Percentiles rank a stretch among this genome's conserved stretches.
phyloP scores from a whole-genome alignment of 768 basidiomycete species.

The Boletus insuetus region DNA sequence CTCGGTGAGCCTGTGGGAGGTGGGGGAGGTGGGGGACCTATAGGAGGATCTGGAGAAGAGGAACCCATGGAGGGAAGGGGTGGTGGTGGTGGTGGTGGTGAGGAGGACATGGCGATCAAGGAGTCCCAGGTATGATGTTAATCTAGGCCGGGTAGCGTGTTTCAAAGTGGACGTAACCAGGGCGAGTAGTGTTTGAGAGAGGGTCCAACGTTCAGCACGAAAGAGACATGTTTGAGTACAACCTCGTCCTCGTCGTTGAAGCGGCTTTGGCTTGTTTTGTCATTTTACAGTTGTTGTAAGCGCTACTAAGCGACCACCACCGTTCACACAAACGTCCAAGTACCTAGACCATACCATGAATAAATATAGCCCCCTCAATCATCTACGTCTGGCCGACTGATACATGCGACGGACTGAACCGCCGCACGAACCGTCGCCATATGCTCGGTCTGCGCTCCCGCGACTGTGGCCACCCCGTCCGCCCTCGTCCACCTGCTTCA shows the following conservation, averaged over 20 bases:
- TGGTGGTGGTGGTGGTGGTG: not conserved
- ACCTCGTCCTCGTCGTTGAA: not conserved
- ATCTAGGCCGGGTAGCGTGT: constrained; percentile 14
- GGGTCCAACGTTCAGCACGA: too few relatives aligned
- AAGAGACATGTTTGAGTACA: not conserved
- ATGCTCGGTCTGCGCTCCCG: constrained; percentile 24
- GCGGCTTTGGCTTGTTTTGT: not conserved
- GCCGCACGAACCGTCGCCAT: constrained; percentile 26
- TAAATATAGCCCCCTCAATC: not conserved
- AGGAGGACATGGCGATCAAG: constrained; percentile 14
- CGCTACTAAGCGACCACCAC: too few relatives aligned
- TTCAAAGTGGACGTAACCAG: constrained; percentile 19
- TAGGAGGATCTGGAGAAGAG: not conserved
- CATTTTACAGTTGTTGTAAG: too few relatives aligned
- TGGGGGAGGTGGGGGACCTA: not conserved
- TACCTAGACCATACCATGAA: too few relatives aligned
- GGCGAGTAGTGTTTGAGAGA: not conserved
- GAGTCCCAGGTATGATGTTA: not conserved
- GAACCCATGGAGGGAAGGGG: not conserved
- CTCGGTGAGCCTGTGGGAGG: not conserved
- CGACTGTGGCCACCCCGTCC: not conserved
- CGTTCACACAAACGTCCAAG: not conserved
- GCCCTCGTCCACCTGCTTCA: not conserved
- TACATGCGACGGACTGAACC: constrained; percentile 20
- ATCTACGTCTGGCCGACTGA: constrained; percentile 19